Evolutionary conservation across 2,329 filamentous ascomycete genomes (phyloP), one percentile per base, ranked within the genome.

Genomic region (Curvularia verruculosa): DNA sequence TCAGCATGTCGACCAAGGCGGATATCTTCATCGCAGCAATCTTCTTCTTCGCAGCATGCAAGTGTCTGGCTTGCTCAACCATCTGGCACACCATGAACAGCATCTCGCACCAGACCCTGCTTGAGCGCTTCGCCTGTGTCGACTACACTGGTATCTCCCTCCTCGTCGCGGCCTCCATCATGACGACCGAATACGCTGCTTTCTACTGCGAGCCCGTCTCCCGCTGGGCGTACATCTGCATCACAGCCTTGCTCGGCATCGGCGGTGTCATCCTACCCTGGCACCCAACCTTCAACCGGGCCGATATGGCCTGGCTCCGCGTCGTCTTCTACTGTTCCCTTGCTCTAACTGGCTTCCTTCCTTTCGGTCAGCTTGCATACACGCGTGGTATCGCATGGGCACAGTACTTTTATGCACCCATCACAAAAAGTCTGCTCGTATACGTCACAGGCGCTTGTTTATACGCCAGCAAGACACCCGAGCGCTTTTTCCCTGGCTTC

Each of bases 1-100:
- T 98, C 79, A 87, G 86, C 45, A 82, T 91, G 60, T 96, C 91
- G 77, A 92, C 90, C 56, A 96, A 92, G 52, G 86, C 90, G 47
- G 95, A 99, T 74, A 86, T 98, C 58, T 85, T 95, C 71, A 92
- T 99, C 61, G 93, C 94, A 0, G 92, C 90, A 21, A 85, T 96
- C 64, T 99, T 99, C 83, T 97, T 99, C 81, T 91, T 96, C 72
- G 95, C 94, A 46, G 95, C 95, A 44, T 92, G 89, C 82, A 92
- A 98, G 77, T 98, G 94, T 71, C 85, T 99, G 53, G 87, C 94
- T 73, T 99, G 95, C 87, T 96, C 90, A 60, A 94, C 89, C 62
- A 87, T 98, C 72, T 99, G 95, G 95, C 95, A 99, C 80, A 97
- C 95, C 24, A 98, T 99, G 92, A 96, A 94, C 80, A 92, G 91